These are phyloP conservation scores for Crithidia sp. DNA, from an alignment of 208 protist species.

Conservation along the genomic window DNA sequence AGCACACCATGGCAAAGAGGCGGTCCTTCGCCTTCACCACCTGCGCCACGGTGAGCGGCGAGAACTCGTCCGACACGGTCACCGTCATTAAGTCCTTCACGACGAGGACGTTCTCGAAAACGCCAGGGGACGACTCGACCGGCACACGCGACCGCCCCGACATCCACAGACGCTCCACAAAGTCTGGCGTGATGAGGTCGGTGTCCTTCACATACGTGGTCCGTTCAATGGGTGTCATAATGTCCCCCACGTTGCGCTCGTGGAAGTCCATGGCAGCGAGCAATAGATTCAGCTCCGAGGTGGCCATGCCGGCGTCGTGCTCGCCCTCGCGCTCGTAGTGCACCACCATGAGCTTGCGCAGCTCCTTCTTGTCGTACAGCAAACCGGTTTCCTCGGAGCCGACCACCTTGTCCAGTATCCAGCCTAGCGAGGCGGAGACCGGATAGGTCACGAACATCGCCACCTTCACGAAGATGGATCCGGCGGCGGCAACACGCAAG, in stretches of 20 bases:
- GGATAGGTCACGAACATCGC: slow-evolving; percentile 85
- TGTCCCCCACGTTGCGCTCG: slow-evolving; percentile 74
- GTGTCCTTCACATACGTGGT: slow-evolving; percentile 57
- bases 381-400: slow-evolving; percentile 73
- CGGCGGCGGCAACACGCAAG: slow-evolving; percentile 76
- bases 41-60: slow-evolving; percentile 66
- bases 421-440: slow-evolving; percentile 73
- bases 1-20: slow-evolving; percentile 61
- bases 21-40: slow-evolving; percentile 73
- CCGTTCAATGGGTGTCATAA: slow-evolving; percentile 83
- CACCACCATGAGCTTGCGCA: slow-evolving; percentile 87
- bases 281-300: slow-evolving; percentile 82
- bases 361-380: slow-evolving; percentile 88
- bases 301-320: slow-evolving; percentile 50
- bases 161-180: slow-evolving; percentile 81
- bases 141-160: slow-evolving; percentile 86
- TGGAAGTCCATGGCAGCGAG: slow-evolving; percentile 92
- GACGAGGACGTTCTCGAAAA: slow-evolving; percentile 70
- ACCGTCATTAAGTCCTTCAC: slow-evolving; percentile 83
- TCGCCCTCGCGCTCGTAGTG: slow-evolving; percentile 76
- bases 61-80: slow-evolving; percentile 28
- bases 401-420: slow-evolving; percentile 79
- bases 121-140: slow-evolving; percentile 47
- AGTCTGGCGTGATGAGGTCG: slow-evolving; percentile 73
- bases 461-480: slow-evolving; percentile 73